Base-by-base conservation (phyloP, 441 rosid genomes). In the Lepidium campestre region DNA sequence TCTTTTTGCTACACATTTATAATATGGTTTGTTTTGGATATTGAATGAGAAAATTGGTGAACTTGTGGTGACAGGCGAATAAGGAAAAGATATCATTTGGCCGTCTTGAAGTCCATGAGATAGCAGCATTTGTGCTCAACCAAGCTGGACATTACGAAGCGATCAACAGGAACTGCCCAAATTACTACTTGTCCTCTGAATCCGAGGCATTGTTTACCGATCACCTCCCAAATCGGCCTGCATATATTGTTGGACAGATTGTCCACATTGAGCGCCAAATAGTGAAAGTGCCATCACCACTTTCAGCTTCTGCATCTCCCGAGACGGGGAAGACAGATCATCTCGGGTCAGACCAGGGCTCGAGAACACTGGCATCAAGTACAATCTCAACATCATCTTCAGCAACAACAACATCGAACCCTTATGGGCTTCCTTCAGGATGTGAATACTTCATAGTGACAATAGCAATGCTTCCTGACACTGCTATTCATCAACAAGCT, bases 391-490 rank as follows among this genome's bases (percentile, higher is more conserved):
- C 60, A 18, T 40, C 70, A 34, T 46, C 77, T 19, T 73, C 74
- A 7, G 65, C 67, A 68, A 86, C 81, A 53, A 72, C 82, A 31
- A 66, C 76, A 53, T 55, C 65, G 48, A 90, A 85, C 79, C 96
- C 93, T 20, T 91, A 83, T 40, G 82, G 86, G 58, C 95, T 91
- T 63, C 87, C 96, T 18, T 48, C 82, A 63, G 99, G 98, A 56
- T 86, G 90, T 80, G 98, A 86, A 85, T 95, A 85, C 79, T 95
- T 90, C 68, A 57, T 95, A 67, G 98, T 92, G 79, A 92, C 98
- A 48, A 82, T 95, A 77, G 99, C 99, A 15, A 95, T 95, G 98
- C 78, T 95, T 80, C 99, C 99, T 47, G 97, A 84, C 70, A 79
- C 91, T 50, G 62, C 84, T 78, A 84, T 89, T 82, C 91, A 78